Evolutionary conservation across 73 alveolate species (phyloP).

Genomic region (Tetrahymena elliotti): DNA sequence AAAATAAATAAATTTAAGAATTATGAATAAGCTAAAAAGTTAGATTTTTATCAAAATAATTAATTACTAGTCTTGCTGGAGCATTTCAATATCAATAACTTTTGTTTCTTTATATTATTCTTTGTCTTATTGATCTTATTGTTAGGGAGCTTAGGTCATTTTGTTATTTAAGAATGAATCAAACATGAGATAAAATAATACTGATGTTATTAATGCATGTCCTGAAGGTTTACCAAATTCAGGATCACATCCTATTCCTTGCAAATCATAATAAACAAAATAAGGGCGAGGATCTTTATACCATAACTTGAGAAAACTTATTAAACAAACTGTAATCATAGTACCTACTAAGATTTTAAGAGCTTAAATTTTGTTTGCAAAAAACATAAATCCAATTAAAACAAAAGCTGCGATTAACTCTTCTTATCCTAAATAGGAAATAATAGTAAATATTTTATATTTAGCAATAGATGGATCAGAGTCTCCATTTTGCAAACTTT

Average conservation of each 20-base stretch:
- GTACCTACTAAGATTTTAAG: background rate
- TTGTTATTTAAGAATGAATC: background rate
- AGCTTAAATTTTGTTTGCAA: background rate
- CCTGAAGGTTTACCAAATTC: slow-evolving; percentile 46
- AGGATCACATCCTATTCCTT: slow-evolving; percentile 2
- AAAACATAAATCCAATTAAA: background rate
- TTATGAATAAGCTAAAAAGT: too few relatives aligned
- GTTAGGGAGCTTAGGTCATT: background rate
- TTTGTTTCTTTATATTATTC: background rate
- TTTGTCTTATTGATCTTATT: background rate
- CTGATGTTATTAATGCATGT: slow-evolving; percentile 14
- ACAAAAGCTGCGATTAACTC: background rate
- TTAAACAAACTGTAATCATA: background rate
- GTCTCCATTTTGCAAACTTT: background rate
- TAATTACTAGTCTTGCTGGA: background rate
- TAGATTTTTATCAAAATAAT: too few relatives aligned
- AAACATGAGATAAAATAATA: slow-evolving; percentile 7
- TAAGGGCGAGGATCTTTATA: slow-evolving; percentile 34
- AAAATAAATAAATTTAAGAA: too few relatives aligned
- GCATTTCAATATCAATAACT: background rate
- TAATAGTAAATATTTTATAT: background rate
- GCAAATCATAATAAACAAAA: background rate
- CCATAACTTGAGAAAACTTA: background rate
- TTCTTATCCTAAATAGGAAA: background rate
- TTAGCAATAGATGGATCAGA: background rate